Evolutionary conservation across 2,329 filamentous ascomycete genomes (phyloP).

Genomic region (Nigrospora oryzae): DNA sequence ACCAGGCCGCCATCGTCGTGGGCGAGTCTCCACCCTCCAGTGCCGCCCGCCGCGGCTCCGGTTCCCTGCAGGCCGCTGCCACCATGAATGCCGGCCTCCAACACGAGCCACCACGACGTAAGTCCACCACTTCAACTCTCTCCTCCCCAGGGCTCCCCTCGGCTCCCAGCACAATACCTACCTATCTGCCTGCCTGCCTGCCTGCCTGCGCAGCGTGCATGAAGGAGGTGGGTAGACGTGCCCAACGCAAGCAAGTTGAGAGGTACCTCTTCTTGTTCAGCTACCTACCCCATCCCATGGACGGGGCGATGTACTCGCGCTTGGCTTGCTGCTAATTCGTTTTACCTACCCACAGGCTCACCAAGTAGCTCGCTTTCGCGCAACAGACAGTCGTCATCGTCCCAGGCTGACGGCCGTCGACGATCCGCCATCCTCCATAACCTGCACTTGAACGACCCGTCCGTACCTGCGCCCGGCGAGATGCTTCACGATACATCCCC

Average conservation of each 20-base stretch:
- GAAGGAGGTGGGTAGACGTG: too few relatives aligned
- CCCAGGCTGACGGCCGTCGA: slow-evolving; percentile 43
- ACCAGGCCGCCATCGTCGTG: slow-evolving; percentile 8
- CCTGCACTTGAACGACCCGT: slow-evolving; percentile 64
- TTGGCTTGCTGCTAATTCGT: slow-evolving; percentile 3
- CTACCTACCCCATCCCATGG: neutral
- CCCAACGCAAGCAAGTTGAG: too few relatives aligned
- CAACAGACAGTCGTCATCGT: slow-evolving; percentile 32
- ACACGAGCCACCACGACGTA: slow-evolving; percentile 52
- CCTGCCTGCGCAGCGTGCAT: too few relatives aligned
- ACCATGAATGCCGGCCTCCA: slow-evolving; percentile 71
- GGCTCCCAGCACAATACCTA: too few relatives aligned
- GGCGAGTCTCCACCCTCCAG: slow-evolving; percentile 39
- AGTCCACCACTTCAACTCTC: slow-evolving; percentile 11
- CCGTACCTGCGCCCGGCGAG: slow-evolving; percentile 59
- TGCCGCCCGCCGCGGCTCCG: slow-evolving; percentile 56
- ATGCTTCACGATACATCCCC: slow-evolving; percentile 43
- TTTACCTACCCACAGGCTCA: slow-evolving; percentile 26
- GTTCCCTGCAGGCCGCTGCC: slow-evolving; percentile 67
- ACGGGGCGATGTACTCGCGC: neutral
- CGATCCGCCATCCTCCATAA: slow-evolving; percentile 66
- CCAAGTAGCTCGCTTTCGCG: slow-evolving; percentile 44
- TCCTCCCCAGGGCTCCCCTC: neutral
- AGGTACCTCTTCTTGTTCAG: too few relatives aligned
- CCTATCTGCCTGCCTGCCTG: too few relatives aligned